Conservation (phyloP, 495 filamentous ascomycete species). For the Recurvomyces mirabilis region DNA sequence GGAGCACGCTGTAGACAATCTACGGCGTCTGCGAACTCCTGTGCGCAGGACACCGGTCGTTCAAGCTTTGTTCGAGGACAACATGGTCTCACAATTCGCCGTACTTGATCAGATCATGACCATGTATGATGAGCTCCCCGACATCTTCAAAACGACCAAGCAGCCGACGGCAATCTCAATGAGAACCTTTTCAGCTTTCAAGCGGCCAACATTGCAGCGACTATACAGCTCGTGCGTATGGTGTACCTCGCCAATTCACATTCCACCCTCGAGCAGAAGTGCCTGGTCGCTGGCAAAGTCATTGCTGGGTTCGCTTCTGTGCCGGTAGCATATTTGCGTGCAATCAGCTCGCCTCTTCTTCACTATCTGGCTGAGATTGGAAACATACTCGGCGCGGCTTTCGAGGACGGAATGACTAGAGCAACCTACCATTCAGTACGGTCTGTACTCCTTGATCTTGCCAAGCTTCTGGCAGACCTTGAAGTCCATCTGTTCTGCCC, state of each 20-base stretch:
- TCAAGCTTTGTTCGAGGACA: constrained; percentile 20
- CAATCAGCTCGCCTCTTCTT: constrained; percentile 40
- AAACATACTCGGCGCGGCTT: constrained; percentile 38
- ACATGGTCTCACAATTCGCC: constrained; percentile 6
- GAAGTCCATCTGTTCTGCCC: constrained; percentile 34
- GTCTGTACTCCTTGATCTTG: constrained; percentile 37
- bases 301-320: constrained; percentile 36
- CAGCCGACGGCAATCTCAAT: constrained; percentile 27
- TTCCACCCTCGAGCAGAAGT: constrained; percentile 35
- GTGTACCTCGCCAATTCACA: constrained; percentile 35
- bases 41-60: not conserved
- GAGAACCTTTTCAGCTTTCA: constrained; percentile 39
- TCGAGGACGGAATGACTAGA: constrained; percentile 39
- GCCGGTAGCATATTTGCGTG: constrained; percentile 35
- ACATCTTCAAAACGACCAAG: constrained; percentile 30
- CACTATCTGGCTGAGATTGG: constrained; percentile 43
- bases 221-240: constrained; percentile 41
- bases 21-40: not conserved
- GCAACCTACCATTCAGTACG: constrained; percentile 36
- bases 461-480: constrained; percentile 37
- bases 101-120: constrained; percentile 27
- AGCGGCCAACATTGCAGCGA: constrained; percentile 43
- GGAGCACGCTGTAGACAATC: constrained; percentile 32
- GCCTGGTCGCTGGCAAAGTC: constrained; percentile 37
- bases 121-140: constrained; percentile 34